Base-by-base conservation (phyloP, 1,284 basidiomycete genomes). In the Cryptococcus neoformans region DNA sequence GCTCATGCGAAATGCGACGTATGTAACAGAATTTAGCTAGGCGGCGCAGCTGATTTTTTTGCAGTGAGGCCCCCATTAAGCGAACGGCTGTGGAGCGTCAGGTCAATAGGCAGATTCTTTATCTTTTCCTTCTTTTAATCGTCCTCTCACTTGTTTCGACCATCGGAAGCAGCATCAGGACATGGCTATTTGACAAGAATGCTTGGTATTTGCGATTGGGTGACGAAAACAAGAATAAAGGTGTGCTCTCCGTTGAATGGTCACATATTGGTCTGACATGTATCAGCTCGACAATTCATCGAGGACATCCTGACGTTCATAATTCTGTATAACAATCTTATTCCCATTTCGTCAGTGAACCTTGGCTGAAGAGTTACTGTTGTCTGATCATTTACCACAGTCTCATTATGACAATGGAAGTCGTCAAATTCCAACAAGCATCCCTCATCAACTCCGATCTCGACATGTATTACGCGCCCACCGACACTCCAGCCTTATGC, bases 391-490 rank as follows among this genome's bases (percentile, higher is more conserved):
- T 37, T 39, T 11, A 36, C 14, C 53, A 0, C 59, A 80, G 79
- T 16, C 86, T 99, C 64, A 96, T 99, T 72, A 95, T 99, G 69
- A 98, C 96, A 1, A 98, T 99, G 88, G 96, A 99, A 79, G 89
- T 99, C 35, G 96, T 99, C 81, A 98, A 98, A 76, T 98, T 89
- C 71, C 92, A 97, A 76, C 96, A 98, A 78, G 94, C 96, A 0
- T 87, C 89, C 51, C 84, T 98, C 54, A 99, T 99, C 82, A 99
- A 98, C 76, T 93, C 87, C 39, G 96, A 99, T 76, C 84, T 93
- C 55, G 90, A 93, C 77, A 93, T 92, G 90, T 99, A 99, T 79
- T 90, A 99, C 73, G 86, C 87, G 2, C 86, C 83, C 57, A 96
- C 94, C 4, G 94, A 99, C 74, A 99, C 95, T 0, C 92, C 96